Conservation (phyloP, 495 filamentous ascomycete species). For the Tuber indicum region DNA sequence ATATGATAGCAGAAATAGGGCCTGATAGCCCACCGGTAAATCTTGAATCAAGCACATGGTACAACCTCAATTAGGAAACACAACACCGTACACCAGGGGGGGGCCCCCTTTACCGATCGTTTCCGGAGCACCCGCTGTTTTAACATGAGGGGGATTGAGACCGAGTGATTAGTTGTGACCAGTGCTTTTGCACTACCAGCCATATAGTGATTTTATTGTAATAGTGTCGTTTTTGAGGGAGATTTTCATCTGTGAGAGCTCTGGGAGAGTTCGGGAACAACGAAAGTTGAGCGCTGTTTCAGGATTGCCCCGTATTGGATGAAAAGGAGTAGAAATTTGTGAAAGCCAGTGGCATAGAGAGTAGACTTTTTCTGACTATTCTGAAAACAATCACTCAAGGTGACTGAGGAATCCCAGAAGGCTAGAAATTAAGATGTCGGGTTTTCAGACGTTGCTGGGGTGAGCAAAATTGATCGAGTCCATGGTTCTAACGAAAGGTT, state of each 20-base stretch:
- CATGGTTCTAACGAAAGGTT: neutral
- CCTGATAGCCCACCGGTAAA: no score
- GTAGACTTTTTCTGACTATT: neutral
- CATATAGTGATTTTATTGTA: constrained; percentile 48
- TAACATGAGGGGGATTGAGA: neutral
- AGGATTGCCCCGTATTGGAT: constrained; percentile 48
- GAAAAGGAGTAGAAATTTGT: neutral
- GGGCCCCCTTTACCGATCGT: no score
- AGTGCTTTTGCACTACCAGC: neutral
- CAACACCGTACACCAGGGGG: no score
- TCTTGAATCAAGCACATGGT: no score
- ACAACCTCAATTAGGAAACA: no score
- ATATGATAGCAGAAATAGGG: no score
- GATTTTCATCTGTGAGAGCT: constrained; percentile 55
- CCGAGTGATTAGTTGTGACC: neutral
- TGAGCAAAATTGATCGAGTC: neutral
- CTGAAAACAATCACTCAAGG: neutral
- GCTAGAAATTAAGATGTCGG: neutral
- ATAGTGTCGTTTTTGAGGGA: constrained; percentile 49
- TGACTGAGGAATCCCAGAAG: neutral
- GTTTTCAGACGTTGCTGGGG: neutral
- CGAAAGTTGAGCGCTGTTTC: constrained; percentile 77
- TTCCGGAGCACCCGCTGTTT: no score
- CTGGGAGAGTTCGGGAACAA: constrained; percentile 58
- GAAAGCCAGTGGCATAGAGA: neutral